These are phyloP conservation scores for Plectosphaerella sp. DNA, from an alignment of 2,329 filamentous ascomycete genomes.

Conservation along the genomic window DNA sequence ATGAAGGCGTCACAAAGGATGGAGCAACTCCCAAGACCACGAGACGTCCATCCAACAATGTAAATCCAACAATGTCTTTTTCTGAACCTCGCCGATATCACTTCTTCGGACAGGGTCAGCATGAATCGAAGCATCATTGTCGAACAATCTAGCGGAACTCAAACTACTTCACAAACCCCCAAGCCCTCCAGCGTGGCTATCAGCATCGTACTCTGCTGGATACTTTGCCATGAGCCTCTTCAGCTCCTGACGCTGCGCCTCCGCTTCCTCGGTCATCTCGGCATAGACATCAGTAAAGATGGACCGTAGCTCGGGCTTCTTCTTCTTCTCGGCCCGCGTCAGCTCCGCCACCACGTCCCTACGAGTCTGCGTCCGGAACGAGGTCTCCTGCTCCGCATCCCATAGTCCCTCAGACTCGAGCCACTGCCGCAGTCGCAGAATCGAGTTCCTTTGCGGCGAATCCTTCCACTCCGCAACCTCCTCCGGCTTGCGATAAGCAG, in stretches of 20 bases:
- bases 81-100: no score
- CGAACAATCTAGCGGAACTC: no score
- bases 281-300: slow-evolving; percentile 92
- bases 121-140: no score
- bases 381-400: slow-evolving; percentile 79
- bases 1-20: no score
- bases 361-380: slow-evolving; percentile 60
- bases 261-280: slow-evolving; percentile 73
- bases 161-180: no score
- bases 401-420: slow-evolving; percentile 79
- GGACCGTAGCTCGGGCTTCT: slow-evolving; percentile 65
- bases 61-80: no score
- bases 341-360: slow-evolving; percentile 83
- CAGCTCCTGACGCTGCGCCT: slow-evolving; percentile 67
- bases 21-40: no score
- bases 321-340: slow-evolving; percentile 74
- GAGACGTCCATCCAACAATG: no score
- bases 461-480: slow-evolving; percentile 97
- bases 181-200: no score
- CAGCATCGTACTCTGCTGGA: slow-evolving; percentile 79
- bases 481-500: slow-evolving; percentile 87
- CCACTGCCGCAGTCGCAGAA: slow-evolving; percentile 83
- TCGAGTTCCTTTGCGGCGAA: slow-evolving; percentile 73
- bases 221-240: slow-evolving; percentile 77
- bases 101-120: no score